Base-by-base conservation (phyloP, 768 basidiomycete genomes). In the Russula brevipes region DNA sequence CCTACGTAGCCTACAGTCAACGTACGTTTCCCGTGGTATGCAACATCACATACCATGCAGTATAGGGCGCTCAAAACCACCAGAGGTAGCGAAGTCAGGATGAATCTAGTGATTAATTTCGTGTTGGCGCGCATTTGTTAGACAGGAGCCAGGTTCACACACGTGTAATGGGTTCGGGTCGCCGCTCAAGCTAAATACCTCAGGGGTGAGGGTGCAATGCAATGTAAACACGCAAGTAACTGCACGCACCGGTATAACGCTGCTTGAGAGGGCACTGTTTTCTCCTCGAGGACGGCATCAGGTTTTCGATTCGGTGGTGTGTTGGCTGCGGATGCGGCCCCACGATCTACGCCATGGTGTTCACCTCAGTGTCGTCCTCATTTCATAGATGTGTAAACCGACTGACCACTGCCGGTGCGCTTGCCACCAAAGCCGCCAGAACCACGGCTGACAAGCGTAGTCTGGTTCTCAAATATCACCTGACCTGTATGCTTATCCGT, bases 361-460 rank as follows among this genome's bases (percentile, higher is more conserved):
- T 11, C 11, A 19, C 41, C 12, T 55, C 51, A 66, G 24, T 36
- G 46, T 31, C 38, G 42, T 5, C 19, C 42, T 31, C 17, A 9
- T 54, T 24, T 19, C 61, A 19, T 62, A 24, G 14, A 50, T 50
- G 45, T 31, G 46, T 33, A 30, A n/a, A 38, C 39, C 57, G n/a
- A 69, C 81, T 64, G 70, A 92, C 94, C 91, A 54, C 78, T 84
- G 38, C 94, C 94, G 36, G 74, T 76, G 61, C 91, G 89, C 77
- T 89, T 92, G 17, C 97, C 97, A 3, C 93, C 93, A 73, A 99
- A 97, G 0, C 94, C 95, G n/a, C 97, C 97, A 31, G 91, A 82
- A 1, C 94, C 95, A 60, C 97, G 91, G 66, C 96, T 85, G 74
- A 98, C 90, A 1, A 95, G 79, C 0, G 96, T 99, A 12, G 86